Conservation (phyloP, 2,329 filamentous ascomycete species). For the Ascomycota sp. region DNA sequence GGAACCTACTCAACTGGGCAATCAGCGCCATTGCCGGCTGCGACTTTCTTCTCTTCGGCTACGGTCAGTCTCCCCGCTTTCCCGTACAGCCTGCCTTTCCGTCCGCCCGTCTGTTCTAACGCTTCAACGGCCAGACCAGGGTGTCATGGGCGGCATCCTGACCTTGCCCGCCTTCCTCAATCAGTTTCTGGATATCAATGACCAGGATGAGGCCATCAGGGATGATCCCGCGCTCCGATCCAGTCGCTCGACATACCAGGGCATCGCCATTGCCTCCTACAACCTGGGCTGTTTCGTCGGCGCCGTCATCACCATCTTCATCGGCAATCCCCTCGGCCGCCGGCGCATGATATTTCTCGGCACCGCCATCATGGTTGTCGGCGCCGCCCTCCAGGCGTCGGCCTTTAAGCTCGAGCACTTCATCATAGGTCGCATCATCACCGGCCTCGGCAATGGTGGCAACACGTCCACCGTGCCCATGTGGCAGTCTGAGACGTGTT, state of each 20-base stretch:
- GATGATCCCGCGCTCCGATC: conserved; percentile 7
- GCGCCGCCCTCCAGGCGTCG: conserved; percentile 33
- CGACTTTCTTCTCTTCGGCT: conserved; percentile 43
- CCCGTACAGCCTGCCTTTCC: neutral
- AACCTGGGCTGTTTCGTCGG: conserved; percentile 40
- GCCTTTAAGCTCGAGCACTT: conserved; percentile 31
- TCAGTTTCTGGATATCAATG: conserved; percentile 31
- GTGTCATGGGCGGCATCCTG: conserved; percentile 54
- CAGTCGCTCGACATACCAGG: conserved; percentile 27
- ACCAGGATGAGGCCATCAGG: conserved; percentile 17
- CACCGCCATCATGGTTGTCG: conserved; percentile 32
- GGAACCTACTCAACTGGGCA: conserved; percentile 42
- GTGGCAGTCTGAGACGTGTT: conserved; percentile 38
- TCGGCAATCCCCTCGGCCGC: conserved; percentile 38
- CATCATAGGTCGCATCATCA: conserved; percentile 34
- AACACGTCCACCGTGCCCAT: conserved; percentile 34
- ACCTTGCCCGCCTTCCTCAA: conserved; percentile 37
- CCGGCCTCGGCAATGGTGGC: conserved; percentile 33
- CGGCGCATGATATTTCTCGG: conserved; percentile 36
- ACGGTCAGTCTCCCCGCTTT: conserved; percentile 16
- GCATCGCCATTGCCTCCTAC: conserved; percentile 31
- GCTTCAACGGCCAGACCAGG: conserved; percentile 32
- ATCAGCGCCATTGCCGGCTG: conserved; percentile 50
- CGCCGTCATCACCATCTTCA: conserved; percentile 41
- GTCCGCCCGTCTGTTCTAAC: neutral